Conservation (phyloP, 148 eudicot species). For the Silene uniflora region DNA sequence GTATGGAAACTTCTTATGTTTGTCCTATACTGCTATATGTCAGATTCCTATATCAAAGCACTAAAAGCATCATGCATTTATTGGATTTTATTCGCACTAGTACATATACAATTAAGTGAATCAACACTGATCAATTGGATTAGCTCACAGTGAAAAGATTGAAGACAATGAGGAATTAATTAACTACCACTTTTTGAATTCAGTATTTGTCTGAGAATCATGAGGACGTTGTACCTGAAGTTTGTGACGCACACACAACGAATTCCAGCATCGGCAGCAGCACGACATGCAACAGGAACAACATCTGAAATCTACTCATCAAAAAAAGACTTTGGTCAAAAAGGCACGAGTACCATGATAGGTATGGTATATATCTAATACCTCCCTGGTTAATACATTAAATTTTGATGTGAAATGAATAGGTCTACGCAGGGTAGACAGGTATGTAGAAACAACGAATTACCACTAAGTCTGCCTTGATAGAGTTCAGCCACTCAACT, state of each 20-base stretch:
- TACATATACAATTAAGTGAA: neutral
- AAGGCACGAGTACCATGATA: neutral
- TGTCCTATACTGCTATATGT: neutral
- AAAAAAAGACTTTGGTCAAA: conserved; percentile 13
- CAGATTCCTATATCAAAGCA: neutral
- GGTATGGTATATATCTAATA: neutral
- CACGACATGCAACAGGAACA: conserved; percentile 98
- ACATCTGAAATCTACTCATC: conserved; percentile 86
- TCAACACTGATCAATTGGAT: neutral
- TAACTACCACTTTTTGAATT: neutral
- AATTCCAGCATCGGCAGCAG: conserved; percentile 99
- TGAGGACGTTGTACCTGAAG: conserved; percentile 59
- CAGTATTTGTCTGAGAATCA: neutral
- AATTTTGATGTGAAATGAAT: neutral
- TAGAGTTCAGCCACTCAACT: conserved; percentile 95
- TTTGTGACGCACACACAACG: conserved; percentile 92
- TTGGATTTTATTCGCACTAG: neutral
- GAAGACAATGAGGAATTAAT: too few species aligned
- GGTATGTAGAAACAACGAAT: conserved; percentile 14
- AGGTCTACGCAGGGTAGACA: conserved; percentile 2
- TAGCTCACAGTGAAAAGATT: neutral
- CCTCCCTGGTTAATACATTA: neutral
- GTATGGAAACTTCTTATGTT: neutral
- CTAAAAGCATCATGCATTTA: neutral
- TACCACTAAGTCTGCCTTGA: conserved; percentile 99